Percentiles rank a stretch among this genome's conserved stretches.
Evolutionary conservation across 2,329 filamentous ascomycete species (phyloP).

Genomic region (Mollisiaceae sp.): DNA sequence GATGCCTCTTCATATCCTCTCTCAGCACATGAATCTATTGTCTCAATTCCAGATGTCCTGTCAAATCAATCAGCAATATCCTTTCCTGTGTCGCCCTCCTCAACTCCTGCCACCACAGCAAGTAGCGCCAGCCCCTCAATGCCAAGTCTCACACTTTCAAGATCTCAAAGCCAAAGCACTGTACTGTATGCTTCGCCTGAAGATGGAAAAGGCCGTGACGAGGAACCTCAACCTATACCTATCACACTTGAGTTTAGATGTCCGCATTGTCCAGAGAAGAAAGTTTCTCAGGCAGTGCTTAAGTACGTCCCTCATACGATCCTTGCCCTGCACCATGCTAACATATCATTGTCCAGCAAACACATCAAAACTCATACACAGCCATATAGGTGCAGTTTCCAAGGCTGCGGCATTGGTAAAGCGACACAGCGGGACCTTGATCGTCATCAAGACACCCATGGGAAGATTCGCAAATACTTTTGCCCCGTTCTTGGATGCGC

Average conservation of each 20-base stretch:
- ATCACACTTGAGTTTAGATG: conserved; percentile 15
- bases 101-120: conserved; percentile 1
- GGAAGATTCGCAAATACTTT: conserved; percentile 26
- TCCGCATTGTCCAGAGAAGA: conserved; percentile 19
- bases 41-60: conserved; percentile 7
- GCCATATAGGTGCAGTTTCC: conserved; percentile 20
- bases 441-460: conserved; percentile 25
- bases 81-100: background rate
- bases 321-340: background rate
- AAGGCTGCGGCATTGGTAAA: conserved; percentile 14
- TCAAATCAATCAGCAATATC: conserved; percentile 7
- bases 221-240: background rate
- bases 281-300: conserved; percentile 17
- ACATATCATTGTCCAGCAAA: conserved; percentile 6
- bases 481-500: conserved; percentile 18
- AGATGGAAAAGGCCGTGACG: background rate
- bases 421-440: conserved; percentile 26
- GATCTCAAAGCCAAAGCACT: conserved; percentile 15
- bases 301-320: conserved; percentile 13
- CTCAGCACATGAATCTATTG: conserved; percentile 13
- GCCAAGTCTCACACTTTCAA: conserved; percentile 11
- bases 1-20: conserved; percentile 23
- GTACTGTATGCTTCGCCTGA: conserved; percentile 10
- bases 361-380: conserved; percentile 27
- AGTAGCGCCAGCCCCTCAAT: conserved; percentile 13